phyloP scores from a whole-genome alignment of 164 flowering plant genomes.

The Hamamelis virginiana region DNA sequence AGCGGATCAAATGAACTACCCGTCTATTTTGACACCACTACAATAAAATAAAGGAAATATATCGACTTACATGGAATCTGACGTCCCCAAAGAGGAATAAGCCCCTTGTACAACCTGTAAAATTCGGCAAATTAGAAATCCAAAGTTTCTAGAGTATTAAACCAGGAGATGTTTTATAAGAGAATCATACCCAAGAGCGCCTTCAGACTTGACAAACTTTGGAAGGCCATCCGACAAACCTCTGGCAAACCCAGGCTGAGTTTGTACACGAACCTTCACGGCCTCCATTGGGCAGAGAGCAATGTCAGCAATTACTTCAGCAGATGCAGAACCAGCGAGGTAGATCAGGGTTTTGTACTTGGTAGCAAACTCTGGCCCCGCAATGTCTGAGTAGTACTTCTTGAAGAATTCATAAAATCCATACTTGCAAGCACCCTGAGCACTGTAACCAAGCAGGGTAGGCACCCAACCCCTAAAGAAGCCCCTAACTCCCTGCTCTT shows the following conservation, averaged over 20 bases:
- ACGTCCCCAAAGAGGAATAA: slow-evolving; percentile 95
- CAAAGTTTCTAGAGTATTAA: not conserved
- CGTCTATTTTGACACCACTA: too few species aligned
- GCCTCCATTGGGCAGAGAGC: slow-evolving; percentile 94
- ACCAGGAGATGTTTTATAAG: not conserved
- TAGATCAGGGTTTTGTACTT: slow-evolving; percentile 85
- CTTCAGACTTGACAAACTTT: slow-evolving; percentile 72
- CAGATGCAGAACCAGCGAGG: slow-evolving; percentile 94
- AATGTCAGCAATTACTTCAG: slow-evolving; percentile 80
- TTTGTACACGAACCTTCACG: slow-evolving; percentile 87
- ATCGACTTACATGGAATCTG: slow-evolving; percentile 85
- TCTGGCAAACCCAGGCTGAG: slow-evolving; percentile 89
- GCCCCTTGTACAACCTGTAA: slow-evolving; percentile 77
- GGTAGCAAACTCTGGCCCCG: slow-evolving; percentile 78
- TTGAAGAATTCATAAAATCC: slow-evolving; percentile 89
- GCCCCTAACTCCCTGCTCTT: slow-evolving; percentile 77
- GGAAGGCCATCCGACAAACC: slow-evolving; percentile 84
- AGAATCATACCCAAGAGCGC: slow-evolving; percentile 57
- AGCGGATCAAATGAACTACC: too few species aligned
- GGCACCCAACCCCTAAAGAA: slow-evolving; percentile 91
- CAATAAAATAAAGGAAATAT: not conserved
- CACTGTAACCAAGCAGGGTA: slow-evolving; percentile 82
- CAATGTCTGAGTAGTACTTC: slow-evolving; percentile 85
- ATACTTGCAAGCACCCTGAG: slow-evolving; percentile 83
- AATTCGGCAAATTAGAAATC: not conserved